These are phyloP conservation scores for Eucalyptus dawsonii DNA, from an alignment of 345 rosid species.

Conservation along the genomic window DNA sequence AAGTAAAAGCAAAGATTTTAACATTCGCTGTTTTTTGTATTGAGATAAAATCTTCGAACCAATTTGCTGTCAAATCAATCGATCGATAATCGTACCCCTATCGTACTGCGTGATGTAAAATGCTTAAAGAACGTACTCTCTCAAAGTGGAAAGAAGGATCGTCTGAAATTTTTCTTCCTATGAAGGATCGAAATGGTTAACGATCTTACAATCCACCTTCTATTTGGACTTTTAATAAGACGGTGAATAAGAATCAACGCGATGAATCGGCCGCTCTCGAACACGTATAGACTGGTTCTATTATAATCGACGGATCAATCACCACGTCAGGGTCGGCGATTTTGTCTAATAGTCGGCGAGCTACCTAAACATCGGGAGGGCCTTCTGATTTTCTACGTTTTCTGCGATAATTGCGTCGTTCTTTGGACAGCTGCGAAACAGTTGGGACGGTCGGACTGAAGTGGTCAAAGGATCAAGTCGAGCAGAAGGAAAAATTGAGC, in stretches of 20 bases:
- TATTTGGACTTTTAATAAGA: neutral
- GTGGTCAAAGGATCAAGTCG: neutral
- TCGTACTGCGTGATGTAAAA: too few species aligned
- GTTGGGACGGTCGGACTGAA: neutral
- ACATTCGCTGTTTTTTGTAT: too few species aligned
- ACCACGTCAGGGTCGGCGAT: neutral
- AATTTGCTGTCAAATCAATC: too few species aligned
- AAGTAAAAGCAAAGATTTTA: too few species aligned
- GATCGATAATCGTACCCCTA: too few species aligned
- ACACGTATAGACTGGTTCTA: neutral
- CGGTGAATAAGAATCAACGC: neutral
- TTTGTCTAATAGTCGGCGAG: neutral
- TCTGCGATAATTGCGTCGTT: neutral
- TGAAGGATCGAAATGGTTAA: neutral
- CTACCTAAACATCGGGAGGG: neutral
- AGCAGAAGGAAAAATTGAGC: neutral
- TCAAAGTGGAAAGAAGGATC: too few species aligned
- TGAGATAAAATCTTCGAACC: too few species aligned
- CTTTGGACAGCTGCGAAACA: neutral
- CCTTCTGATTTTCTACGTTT: neutral
- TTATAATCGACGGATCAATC: neutral
- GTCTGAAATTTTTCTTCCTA: neutral
- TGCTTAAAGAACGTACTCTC: fast-evolving
- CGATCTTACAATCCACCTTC: neutral
- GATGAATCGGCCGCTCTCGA: neutral